Conservation (phyloP, 2,329 filamentous ascomycete genomes). For the Scedosporium minutisporum region DNA sequence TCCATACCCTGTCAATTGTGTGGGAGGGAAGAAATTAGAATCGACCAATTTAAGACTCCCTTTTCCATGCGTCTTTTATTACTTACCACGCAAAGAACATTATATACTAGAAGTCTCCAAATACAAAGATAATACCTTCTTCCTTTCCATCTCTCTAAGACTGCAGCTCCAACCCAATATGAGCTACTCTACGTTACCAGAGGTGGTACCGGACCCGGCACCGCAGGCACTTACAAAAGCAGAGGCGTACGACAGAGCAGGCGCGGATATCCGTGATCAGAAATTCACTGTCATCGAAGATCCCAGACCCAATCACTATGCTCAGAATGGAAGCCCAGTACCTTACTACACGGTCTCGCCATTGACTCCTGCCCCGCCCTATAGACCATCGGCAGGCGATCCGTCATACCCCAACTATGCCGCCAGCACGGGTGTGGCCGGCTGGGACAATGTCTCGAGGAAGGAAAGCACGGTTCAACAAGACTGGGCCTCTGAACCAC, state of each 20-base stretch:
- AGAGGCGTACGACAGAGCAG: conserved; percentile 1
- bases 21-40: neutral
- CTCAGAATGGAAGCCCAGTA: too few relatives aligned
- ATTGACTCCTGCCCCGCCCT: neutral
- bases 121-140: neutral
- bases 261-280: neutral
- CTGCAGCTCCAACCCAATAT: neutral
- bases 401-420: neutral
- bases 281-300: conserved; percentile 1
- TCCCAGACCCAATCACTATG: neutral
- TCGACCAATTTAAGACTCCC: neutral
- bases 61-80: neutral
- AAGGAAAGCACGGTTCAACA: neutral
- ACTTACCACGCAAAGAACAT: neutral
- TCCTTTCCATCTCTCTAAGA: neutral
- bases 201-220: conserved; percentile 7
- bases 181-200: conserved; percentile 7
- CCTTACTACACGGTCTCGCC: neutral
- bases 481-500: neutral
- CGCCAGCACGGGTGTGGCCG: neutral
- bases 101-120: neutral
- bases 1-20: neutral
- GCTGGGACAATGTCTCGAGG: neutral
- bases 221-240: conserved; percentile 1
- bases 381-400: neutral